Conservation (phyloP, 768 basidiomycete species). For the Hortiboletus campestris region DNA sequence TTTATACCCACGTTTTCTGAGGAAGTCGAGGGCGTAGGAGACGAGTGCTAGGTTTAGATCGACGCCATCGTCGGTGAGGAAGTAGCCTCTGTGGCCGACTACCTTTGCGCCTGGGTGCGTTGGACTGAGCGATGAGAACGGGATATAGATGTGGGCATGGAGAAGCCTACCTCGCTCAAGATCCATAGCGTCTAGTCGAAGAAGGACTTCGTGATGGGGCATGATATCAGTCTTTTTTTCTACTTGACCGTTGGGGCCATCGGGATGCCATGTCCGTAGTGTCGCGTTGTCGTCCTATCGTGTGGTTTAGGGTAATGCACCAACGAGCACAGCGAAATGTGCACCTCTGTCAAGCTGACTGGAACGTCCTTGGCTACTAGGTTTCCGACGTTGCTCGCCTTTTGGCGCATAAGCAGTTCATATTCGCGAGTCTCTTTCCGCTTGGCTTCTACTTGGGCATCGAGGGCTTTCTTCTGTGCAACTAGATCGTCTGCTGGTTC, state of each 20-base stretch:
- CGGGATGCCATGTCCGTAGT: conserved; percentile 82
- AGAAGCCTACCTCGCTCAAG: conserved; percentile 74
- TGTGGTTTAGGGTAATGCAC: background rate
- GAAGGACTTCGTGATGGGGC: conserved; percentile 96
- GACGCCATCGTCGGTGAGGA: conserved; percentile 91
- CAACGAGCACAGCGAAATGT: background rate
- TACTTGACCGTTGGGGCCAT: conserved; percentile 68
- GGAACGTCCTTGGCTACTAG: conserved; percentile 87
- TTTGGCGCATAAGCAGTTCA: conserved; percentile 74
- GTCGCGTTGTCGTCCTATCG: conserved; percentile 86
- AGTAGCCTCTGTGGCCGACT: conserved; percentile 94
- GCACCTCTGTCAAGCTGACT: conserved; percentile 84
- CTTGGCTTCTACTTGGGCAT: conserved; percentile 73
- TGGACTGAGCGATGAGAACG: conserved; percentile 8
- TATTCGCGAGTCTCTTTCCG: conserved; percentile 75
- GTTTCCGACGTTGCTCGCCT: conserved; percentile 84
- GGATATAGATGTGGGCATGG: background rate
- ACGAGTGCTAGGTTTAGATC: conserved; percentile 97
- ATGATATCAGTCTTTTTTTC: conserved; percentile 75
- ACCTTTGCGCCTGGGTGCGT: conserved; percentile 76
- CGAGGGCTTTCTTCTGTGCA: conserved; percentile 78
- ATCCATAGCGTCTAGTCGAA: conserved; percentile 93
- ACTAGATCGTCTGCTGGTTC: conserved; percentile 88
- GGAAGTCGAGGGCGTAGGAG: conserved; percentile 91
- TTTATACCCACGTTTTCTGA: conserved; percentile 79